Conservation (phyloP, 176 grass and related monocot genomes). For the Musa beccarii region DNA sequence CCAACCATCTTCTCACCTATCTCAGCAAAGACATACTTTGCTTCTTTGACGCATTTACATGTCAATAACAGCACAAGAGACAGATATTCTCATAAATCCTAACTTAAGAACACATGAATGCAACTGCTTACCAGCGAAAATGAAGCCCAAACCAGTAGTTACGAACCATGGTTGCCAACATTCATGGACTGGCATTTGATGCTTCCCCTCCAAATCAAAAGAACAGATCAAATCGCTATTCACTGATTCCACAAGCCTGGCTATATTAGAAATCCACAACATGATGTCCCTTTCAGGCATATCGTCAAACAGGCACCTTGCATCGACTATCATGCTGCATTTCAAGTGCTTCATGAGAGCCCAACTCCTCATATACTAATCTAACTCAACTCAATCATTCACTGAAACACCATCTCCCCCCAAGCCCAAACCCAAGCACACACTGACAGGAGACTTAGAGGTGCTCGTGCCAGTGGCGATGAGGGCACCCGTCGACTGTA, state of each 20-base stretch:
- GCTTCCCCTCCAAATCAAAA: slow-evolving; percentile 26
- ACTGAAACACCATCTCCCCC: slow-evolving; percentile 41
- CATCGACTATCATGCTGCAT: slow-evolving; percentile 53
- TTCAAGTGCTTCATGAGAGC: slow-evolving; percentile 31
- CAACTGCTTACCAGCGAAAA: slow-evolving; percentile 38
- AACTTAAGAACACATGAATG: slow-evolving; percentile 53
- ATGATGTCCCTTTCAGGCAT: slow-evolving; percentile 36
- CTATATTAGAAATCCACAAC: slow-evolving; percentile 50
- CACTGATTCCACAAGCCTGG: slow-evolving; percentile 39
- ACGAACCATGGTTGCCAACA: slow-evolving; percentile 39
- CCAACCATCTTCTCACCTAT: slow-evolving; percentile 33
- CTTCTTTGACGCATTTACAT: slow-evolving; percentile 53
- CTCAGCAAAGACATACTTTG: slow-evolving; percentile 44
- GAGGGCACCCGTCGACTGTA: slow-evolving; percentile 17
- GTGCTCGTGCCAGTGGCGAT: slow-evolving; percentile 19
- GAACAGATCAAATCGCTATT: slow-evolving; percentile 40
- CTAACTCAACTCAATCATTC: slow-evolving; percentile 45
- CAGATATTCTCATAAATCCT: slow-evolving; percentile 24
- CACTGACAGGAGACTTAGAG: slow-evolving; percentile 44
- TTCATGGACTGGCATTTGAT: slow-evolving; percentile 12
- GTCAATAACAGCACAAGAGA: slow-evolving; percentile 51
- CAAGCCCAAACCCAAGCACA: slow-evolving; percentile 40
- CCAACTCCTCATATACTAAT: slow-evolving; percentile 44
- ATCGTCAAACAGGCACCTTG: slow-evolving; percentile 53
- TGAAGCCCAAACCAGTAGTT: slow-evolving; percentile 18